Evolutionary conservation across 768 basidiomycete genomes (phyloP), one percentile per base, ranked within the genome.

Genomic region (Podaxis sp.): DNA sequence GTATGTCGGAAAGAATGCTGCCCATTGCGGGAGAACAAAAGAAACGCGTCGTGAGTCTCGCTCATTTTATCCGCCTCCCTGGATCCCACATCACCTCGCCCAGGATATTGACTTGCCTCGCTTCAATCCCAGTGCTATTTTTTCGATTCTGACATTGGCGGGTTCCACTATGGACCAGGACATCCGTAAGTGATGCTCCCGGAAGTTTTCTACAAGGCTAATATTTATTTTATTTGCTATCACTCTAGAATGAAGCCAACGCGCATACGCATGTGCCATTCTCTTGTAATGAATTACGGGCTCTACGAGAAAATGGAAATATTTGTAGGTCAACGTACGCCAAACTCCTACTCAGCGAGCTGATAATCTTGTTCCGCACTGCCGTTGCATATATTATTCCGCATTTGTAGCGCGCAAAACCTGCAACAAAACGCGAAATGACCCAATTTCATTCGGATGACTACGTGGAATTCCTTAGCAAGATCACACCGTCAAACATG

Each of bases 261-360:
- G 21, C 84, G 97, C 37, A 97, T 98, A 79, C 88, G 96, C 66
- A 99, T 99, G 97, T 98, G 95, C 71, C 97, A 99, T 76, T 95
- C 95, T 10, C 81, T 99, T 55, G 97, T 99, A 59, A 99, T 99
- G 97, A 99, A 98, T 76, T 98, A 98, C 73, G 95, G 95, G 18
- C 77, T 99, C 16, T 99, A 99, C 79, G 98, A 98, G 76, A 95
- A 95, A 76, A 99, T 99, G 97, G 97, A 99, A 74, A 99, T 99
- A 65, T 99, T 98, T 68, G 97, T 98, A 70, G 67, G 97, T 81
- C 54, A 38, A 36, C 58, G 16, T 18, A n/a, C 38, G 32, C 32
- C 35, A 14, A 21, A 4, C 35, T 56, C 7, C 16, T 14, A 13
- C 6, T 23, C 48, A 10, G 44, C 28, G 32, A 13, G 6, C 54